phyloP scores from a whole-genome alignment of 352 stramenopile species.

The Pythium dissimile region DNA sequence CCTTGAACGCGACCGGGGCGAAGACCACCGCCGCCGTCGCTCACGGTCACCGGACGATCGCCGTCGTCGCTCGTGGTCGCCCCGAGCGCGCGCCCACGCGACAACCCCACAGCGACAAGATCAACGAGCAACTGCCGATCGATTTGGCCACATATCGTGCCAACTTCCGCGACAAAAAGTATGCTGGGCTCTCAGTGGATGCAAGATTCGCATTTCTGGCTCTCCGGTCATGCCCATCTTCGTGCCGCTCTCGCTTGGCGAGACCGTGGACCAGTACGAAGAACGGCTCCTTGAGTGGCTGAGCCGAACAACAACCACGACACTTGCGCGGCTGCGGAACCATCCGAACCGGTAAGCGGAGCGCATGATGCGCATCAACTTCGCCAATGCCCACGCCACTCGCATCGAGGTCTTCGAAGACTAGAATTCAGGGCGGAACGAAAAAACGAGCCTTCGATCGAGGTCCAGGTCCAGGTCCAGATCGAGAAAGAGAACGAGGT shows the following conservation, averaged over 20 bases:
- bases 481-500: neutral
- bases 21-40: neutral
- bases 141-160: slow-evolving; percentile 6
- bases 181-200: neutral
- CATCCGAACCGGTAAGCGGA: too few relatives aligned
- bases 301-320: neutral
- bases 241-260: slow-evolving; percentile 9
- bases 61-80: neutral
- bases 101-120: neutral
- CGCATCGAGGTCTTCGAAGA: neutral
- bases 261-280: slow-evolving; percentile 18
- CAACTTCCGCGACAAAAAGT: slow-evolving; percentile 6
- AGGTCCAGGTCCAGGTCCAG: neutral
- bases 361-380: slow-evolving; percentile 17
- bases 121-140: neutral
- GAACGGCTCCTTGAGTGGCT: slow-evolving; percentile 17
- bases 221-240: slow-evolving; percentile 2
- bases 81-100: neutral
- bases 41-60: neutral
- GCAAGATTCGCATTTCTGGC: slow-evolving; percentile 10
- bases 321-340: too few relatives aligned
- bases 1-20: neutral
- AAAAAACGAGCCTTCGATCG: neutral
- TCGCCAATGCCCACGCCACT: slow-evolving; percentile 9
- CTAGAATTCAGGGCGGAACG: neutral